Evolutionary conservation across 2,329 filamentous ascomycete genomes (phyloP), one percentile per base, ranked within the genome.

Genomic region (Xylaria sp.): DNA sequence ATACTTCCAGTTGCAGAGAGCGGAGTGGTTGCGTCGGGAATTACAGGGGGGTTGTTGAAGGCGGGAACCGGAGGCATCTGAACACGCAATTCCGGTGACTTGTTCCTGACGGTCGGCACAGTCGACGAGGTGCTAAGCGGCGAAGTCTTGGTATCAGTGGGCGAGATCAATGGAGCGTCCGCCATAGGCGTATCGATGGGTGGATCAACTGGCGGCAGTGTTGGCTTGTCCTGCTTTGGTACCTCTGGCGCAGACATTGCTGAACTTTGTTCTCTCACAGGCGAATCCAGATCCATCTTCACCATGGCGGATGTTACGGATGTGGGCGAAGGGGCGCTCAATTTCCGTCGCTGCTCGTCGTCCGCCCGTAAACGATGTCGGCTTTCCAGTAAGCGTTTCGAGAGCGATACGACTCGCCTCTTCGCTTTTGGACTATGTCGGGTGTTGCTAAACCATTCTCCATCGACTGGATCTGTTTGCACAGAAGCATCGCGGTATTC

Each of bases 61-160:
- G 72, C 65, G 0, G 83, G 80, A 1, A 81, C 74, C 2, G 82
- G 78, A 7, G 85, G 83, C 68, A 86, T 71, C 50, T 86, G 82
- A 6, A 87, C 79, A 11, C 69, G 61, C 72, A 78, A 56, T 29
- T 59, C 60, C 16, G 53, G 65, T 51, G 44, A 64, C 48, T 63
- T 69, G 2, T 54, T 60, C 38, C 65, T 65, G 19, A 45, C 44
- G 29, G 49, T 39, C 17, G 40, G 39, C 8, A 44, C 17, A 11
- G 50, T 20, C 11, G 47, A 39, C n/a, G 52, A 39, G 21, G 44
- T 39, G 17, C 6, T 26, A 5, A 49, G 19, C 6, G 44, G 39
- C 0, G 54, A 17, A 4, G 19, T 16, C 41, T 63, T 62, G 7
- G 39, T 58, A n/a, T 63, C 55, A 4, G 52, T 67, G 13, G 67